phyloP scores from a whole-genome alignment of 148 eudicot genomes.

The Rheum nobile region DNA sequence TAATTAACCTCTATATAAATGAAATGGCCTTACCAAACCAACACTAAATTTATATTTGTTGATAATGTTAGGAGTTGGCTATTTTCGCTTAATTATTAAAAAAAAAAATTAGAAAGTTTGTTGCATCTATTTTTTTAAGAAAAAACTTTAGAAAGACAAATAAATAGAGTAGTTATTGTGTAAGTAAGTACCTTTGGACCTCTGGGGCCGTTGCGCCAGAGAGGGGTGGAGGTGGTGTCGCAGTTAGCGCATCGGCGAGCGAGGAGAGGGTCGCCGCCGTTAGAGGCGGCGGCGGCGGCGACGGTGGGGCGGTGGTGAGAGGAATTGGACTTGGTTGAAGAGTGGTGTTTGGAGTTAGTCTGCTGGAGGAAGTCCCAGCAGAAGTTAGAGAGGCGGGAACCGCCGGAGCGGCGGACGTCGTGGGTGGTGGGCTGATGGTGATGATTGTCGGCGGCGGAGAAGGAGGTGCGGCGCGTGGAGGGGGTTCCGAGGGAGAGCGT shows the following conservation, averaged over 20 bases:
- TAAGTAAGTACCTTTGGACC: constrained; percentile 70
- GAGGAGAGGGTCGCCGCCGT: constrained; percentile 39
- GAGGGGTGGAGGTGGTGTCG: constrained; percentile 96
- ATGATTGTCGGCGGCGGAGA: neutral
- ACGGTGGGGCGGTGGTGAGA: constrained; percentile 11
- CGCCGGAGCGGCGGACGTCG: neutral
- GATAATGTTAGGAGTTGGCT: too few species aligned
- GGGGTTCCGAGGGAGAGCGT: constrained; percentile 91
- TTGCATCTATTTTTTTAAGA: too few species aligned
- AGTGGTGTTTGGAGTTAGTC: constrained; percentile 11
- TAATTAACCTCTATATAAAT: too few species aligned
- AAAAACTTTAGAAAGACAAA: too few species aligned
- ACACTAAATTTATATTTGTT: too few species aligned
- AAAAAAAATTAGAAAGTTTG: too few species aligned
- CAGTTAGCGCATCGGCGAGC: constrained; percentile 92
- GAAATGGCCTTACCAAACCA: too few species aligned
- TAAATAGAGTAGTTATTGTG: too few species aligned
- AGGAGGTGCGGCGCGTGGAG: constrained; percentile 39
- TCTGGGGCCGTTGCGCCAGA: constrained; percentile 95
- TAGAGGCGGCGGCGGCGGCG: neutral
- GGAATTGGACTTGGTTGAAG: constrained; percentile 12
- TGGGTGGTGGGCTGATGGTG: neutral
- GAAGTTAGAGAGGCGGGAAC: constrained; percentile 20
- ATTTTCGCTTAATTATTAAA: too few species aligned
- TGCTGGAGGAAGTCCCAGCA: constrained; percentile 80